These are phyloP conservation scores for Blattamonas nauphoetae DNA, from an alignment of 78 protist genomes.

Conservation along the genomic window DNA sequence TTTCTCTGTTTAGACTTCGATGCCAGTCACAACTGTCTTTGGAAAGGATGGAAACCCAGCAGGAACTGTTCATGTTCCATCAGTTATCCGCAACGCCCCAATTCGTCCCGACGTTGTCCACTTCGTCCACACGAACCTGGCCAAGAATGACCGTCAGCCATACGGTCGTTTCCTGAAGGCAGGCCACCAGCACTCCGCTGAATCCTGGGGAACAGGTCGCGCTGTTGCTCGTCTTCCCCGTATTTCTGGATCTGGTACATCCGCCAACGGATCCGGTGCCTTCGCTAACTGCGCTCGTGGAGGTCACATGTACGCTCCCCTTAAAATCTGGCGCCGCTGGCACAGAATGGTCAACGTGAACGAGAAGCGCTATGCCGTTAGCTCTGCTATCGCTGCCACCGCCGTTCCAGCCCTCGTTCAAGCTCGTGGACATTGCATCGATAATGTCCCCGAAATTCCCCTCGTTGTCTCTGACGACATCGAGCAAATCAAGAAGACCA, in stretches of 20 bases:
- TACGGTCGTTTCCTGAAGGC: constrained; percentile 69
- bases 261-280: constrained; percentile 97
- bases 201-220: constrained; percentile 99
- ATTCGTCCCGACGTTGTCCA: constrained; percentile 53
- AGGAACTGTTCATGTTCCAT: neutral
- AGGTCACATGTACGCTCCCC: constrained; percentile 99
- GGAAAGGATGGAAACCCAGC: no score
- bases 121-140: constrained; percentile 54
- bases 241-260: constrained; percentile 95
- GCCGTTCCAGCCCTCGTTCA: constrained; percentile 89
- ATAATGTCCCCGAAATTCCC: constrained; percentile 82
- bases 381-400: constrained; percentile 96
- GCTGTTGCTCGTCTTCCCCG: constrained; percentile 99
- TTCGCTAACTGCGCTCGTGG: constrained; percentile 88
- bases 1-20: no score
- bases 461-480: constrained; percentile 72
- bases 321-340: constrained; percentile 93
- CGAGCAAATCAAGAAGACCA: constrained; percentile 72
- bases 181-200: constrained; percentile 92
- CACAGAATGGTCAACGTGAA: constrained; percentile 80
- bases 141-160: constrained; percentile 94
- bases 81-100: constrained; percentile 25
- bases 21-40: no score
- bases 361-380: constrained; percentile 89
- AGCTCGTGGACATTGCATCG: constrained; percentile 96